Percentiles rank a stretch among this genome's conserved stretches.
These are phyloP conservation scores for Penicillium riverlandense DNA, from an alignment of 495 filamentous ascomycete genomes.

Conservation along the genomic window DNA sequence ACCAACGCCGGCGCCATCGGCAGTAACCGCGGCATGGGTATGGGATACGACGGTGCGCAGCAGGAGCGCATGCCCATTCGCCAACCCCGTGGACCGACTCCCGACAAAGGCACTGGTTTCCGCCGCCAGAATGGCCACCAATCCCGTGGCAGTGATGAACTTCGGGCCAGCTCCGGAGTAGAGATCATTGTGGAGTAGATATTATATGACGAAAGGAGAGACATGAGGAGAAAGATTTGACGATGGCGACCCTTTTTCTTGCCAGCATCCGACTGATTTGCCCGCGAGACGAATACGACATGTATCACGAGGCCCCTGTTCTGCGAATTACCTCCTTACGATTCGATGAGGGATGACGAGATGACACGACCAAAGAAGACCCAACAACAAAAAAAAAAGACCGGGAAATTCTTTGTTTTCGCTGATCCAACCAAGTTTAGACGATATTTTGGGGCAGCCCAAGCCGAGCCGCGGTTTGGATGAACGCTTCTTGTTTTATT, in stretches of 20 bases:
- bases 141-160: constrained; percentile 72
- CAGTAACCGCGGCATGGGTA: constrained; percentile 71
- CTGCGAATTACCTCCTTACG: constrained; percentile 42
- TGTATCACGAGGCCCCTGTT: constrained; percentile 43
- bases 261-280: constrained; percentile 38
- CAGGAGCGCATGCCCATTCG: constrained; percentile 67
- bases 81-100: constrained; percentile 72
- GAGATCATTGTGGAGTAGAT: constrained; percentile 51
- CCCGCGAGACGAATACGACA: constrained; percentile 40
- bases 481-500: constrained; percentile 15
- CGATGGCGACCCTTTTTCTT: constrained; percentile 20
- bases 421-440: constrained; percentile 44
- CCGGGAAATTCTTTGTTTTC: constrained; percentile 34
- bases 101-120: constrained; percentile 74
- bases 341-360: constrained; percentile 53
- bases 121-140: constrained; percentile 75
- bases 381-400: constrained; percentile 31
- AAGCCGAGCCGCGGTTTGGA: constrained; percentile 31
- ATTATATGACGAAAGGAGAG: constrained; percentile 8
- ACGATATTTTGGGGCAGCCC: constrained; percentile 45
- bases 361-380: constrained; percentile 38
- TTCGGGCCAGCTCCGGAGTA: constrained; percentile 50
- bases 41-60: constrained; percentile 54
- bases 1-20: constrained; percentile 69
- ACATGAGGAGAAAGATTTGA: constrained; percentile 17